Evolutionary conservation across 2,329 filamentous ascomycete species (phyloP).

Genomic region (Amauroascus niger): DNA sequence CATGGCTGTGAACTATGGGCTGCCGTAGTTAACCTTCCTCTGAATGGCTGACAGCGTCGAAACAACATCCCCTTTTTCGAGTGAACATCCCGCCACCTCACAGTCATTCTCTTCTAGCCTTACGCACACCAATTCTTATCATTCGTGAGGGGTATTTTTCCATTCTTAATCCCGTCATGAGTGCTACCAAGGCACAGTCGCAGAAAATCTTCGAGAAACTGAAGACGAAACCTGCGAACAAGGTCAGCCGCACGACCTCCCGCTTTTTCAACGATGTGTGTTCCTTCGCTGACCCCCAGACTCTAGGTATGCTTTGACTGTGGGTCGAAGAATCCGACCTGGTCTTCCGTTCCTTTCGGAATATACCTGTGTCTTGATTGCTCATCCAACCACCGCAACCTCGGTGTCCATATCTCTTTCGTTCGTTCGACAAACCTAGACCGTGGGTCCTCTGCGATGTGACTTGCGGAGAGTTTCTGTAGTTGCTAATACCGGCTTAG

Average conservation of each 20-base stretch:
- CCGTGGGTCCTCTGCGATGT: constrained; percentile 53
- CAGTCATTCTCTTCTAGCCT: not conserved
- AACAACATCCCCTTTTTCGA: not conserved
- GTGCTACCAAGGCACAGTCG: constrained; percentile 86
- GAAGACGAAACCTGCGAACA: constrained; percentile 89
- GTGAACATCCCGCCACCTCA: constrained; percentile 3
- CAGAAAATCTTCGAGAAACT: constrained; percentile 97
- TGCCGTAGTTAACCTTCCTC: no score
- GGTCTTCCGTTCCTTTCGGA: constrained; percentile 93
- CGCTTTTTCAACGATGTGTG: constrained; percentile 15
- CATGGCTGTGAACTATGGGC: no score
- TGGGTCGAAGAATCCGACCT: constrained; percentile 92
- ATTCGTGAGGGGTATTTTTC: not conserved
- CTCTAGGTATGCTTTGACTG: constrained; percentile 93
- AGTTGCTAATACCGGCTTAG: constrained; percentile 35
- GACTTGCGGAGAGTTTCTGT: constrained; percentile 1
- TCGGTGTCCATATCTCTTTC: constrained; percentile 98
- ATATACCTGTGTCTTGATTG: constrained; percentile 98
- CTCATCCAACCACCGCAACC: constrained; percentile 90
- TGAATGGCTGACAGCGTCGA: constrained; percentile 6
- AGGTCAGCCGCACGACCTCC: constrained; percentile 50
- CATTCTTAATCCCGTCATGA: constrained; percentile 37
- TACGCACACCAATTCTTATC: constrained; percentile 5
- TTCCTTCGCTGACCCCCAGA: constrained; percentile 17
- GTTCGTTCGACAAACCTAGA: constrained; percentile 97